Evolutionary conservation across 2,329 filamentous ascomycete genomes (phyloP).

Genomic region (Ascochyta rabiei): DNA sequence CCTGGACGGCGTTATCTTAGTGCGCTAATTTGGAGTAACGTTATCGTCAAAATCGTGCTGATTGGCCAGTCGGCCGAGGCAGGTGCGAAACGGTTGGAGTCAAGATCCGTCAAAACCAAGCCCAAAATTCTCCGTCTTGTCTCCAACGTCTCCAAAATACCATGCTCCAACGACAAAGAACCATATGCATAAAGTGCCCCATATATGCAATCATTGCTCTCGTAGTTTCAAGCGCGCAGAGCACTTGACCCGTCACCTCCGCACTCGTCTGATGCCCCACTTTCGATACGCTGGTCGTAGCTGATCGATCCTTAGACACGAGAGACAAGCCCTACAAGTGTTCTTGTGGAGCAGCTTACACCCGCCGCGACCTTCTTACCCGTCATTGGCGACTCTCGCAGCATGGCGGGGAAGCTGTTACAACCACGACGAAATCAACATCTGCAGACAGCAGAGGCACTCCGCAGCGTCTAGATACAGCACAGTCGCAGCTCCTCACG

Average conservation of each 20-base stretch:
- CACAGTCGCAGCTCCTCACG: neutral
- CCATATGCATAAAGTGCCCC: slow-evolving; percentile 33
- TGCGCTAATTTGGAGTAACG: slow-evolving; percentile 8
- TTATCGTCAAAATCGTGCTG: neutral
- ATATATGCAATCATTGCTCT: slow-evolving; percentile 36
- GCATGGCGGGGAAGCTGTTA: slow-evolving; percentile 20
- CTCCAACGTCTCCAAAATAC: slow-evolving; percentile 22
- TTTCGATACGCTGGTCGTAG: neutral
- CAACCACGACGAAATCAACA: slow-evolving; percentile 5
- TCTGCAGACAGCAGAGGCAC: slow-evolving; percentile 8
- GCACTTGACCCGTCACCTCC: slow-evolving; percentile 39
- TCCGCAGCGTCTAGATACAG: neutral
- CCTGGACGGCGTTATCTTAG: slow-evolving; percentile 1
- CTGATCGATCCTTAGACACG: slow-evolving; percentile 32
- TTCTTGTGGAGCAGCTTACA: slow-evolving; percentile 35
- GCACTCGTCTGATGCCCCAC: slow-evolving; percentile 33
- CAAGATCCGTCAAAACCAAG: neutral
- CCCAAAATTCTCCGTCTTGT: neutral
- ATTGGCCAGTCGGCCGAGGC: slow-evolving; percentile 2
- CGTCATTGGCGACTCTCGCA: slow-evolving; percentile 40
- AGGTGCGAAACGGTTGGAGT: neutral
- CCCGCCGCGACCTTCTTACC: slow-evolving; percentile 39
- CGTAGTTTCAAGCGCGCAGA: slow-evolving; percentile 40
- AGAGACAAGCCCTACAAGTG: slow-evolving; percentile 40
- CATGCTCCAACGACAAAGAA: slow-evolving; percentile 15